Evolutionary conservation across 2,329 filamentous ascomycete species (phyloP), one percentile per base, ranked within the genome.

Genomic region (Paraconiothyrium sp.): DNA sequence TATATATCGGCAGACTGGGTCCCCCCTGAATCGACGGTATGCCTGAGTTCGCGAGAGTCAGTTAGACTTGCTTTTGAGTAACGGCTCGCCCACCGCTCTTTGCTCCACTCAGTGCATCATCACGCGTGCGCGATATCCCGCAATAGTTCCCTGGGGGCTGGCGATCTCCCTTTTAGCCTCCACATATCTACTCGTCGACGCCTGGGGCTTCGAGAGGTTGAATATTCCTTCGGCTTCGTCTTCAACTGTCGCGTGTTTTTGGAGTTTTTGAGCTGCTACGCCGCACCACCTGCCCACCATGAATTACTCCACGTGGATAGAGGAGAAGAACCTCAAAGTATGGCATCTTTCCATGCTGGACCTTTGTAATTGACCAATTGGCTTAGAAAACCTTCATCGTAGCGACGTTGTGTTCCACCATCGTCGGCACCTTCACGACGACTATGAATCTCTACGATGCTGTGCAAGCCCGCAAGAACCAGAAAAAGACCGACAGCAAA

Each of bases 291-390:
- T 46, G 43, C 34, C 43, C 50, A 52, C 27, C 39, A 81, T 81
- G 79, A 80, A 80, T 62, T 81, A 80, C 72, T 70, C 78, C 66
- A 80, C 79, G 67, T 80, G 79, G 78, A 81, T 81, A 58, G 78
- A 81, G 72, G 79, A 81, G 72, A 78, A 80, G 65, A 80, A 80
- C 60, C 76, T 80, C 68, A 81, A 81, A 68, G 76, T 78, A 72
- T 60, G 58, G 49, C 30, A 16, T 20, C 20, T 39, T 32, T 24
- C n/a, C 43, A 24, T 9, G n/a, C 43, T 46, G 20, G 20, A 46
- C 22, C n/a, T n/a, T 9, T 27, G 10, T 24, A 27, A 58, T 39
- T 58, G 13, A 52, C 43, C 22, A n/a, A 13, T 9, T 2, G 2
- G 52, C 44, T n/a, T 22, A 78, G 78, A 81, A 81, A 79, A 79